Evolutionary conservation across 2,329 filamentous ascomycete species (phyloP).

Genomic region (Aspergillus pseudoviridinutans): DNA sequence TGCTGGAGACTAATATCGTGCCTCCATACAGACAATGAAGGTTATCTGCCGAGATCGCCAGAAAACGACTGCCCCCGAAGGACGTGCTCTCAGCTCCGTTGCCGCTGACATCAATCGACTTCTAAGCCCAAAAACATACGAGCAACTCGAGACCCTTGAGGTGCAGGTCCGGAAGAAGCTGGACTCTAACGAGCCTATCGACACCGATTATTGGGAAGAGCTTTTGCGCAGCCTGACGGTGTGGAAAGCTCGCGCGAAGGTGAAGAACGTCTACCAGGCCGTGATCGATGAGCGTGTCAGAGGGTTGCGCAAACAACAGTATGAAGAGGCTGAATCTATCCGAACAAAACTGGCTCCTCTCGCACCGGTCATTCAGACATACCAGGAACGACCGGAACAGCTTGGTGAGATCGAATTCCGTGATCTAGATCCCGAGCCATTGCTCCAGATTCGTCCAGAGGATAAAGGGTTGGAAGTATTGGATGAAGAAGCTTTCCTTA

Average conservation of each 20-base stretch:
- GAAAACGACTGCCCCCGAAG: conserved; percentile 63
- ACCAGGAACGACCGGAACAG: conserved; percentile 1
- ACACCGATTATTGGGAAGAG: conserved; percentile 97
- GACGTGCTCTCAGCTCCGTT: conserved; percentile 75
- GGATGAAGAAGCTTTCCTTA: conserved; percentile 57
- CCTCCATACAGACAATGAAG: conserved; percentile 62
- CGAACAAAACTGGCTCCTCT: conserved; percentile 51
- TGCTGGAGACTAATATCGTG: conserved; percentile 8
- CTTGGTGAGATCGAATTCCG: conserved; percentile 36
- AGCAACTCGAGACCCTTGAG: conserved; percentile 83
- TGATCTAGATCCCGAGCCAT: conserved; percentile 60
- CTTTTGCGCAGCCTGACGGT: conserved; percentile 77
- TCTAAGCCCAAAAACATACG: conserved; percentile 75
- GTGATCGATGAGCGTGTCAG: conserved; percentile 68
- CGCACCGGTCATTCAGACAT: conserved; percentile 35
- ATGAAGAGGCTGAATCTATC: conserved; percentile 59
- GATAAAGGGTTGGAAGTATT: conserved; percentile 59
- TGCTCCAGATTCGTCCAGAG: conserved; percentile 60
- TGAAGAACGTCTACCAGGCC: conserved; percentile 72
- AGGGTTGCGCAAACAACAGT: conserved; percentile 63
- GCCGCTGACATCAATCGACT: conserved; percentile 84
- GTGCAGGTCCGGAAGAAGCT: conserved; percentile 83
- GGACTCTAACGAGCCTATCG: conserved; percentile 82
- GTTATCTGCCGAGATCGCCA: conserved; percentile 75
- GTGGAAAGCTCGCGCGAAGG: conserved; percentile 86